Base-by-base conservation (phyloP, 2,329 filamentous ascomycete species). In the Bipolaris bicolor region DNA sequence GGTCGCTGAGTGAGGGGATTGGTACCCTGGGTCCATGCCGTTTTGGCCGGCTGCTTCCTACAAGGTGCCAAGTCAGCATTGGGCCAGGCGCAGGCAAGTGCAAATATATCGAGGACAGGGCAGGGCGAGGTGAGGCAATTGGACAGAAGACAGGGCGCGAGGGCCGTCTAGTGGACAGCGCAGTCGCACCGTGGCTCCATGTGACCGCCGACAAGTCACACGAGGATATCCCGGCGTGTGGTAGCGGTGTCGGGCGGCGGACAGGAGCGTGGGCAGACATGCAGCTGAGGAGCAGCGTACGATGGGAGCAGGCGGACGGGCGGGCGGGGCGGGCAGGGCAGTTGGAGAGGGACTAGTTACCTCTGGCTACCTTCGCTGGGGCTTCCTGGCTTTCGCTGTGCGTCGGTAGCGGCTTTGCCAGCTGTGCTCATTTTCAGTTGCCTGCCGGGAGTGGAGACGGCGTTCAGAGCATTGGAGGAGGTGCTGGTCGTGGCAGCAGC, bases 1-100 rank as follows among this genome's bases (percentile, higher is more conserved):
- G 81, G 72, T 64, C 84, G 82, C 65, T 87, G 84, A 18, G 84
- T 86, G 71, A 86, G 83, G 43, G 85, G 84, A 71, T 88, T 88
- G 52, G 82, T 81, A 66, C 84, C 84, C 68, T 83, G 80, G 47
- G 82, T 81, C 86, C 86, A 88, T 68, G 84, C 84, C 74, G 84
- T 86, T 64, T 82, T 83, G 46, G 81, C 64, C 29, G 79, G 73
- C 75, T 83, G 77, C 79, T 83, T 79, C 76, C 83, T 81, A 58
- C 39, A 44, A 43, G 55, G 37, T 20, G 53, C 34, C 47, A 46
- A 41, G 66, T 76, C 57, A 76, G 72, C 71, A 69, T 64, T 59
- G 64, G 47, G 40, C 45, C 55, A 49, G 55, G 50, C 53, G 50
- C 55, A 44, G 55, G 33, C 46, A 47, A 43, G 37, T n/a, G 55